Percentiles rank a stretch among this genome's conserved stretches.
These are phyloP conservation scores for Pseudogymnoascus verrucosus DNA, from an alignment of 2,329 filamentous ascomycete genomes.

Conservation along the genomic window DNA sequence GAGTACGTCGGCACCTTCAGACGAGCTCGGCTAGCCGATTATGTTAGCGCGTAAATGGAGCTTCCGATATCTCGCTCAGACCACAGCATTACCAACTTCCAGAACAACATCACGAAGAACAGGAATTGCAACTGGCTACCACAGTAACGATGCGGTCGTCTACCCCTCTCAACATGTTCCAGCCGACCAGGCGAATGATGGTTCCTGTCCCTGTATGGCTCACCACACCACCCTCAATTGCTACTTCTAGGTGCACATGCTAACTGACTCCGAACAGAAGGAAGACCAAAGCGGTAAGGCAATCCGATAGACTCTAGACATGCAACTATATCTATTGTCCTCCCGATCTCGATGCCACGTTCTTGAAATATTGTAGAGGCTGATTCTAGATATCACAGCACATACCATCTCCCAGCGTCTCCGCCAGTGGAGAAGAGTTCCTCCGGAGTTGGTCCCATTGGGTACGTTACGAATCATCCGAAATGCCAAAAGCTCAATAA, in stretches of 20 bases:
- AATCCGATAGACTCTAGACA: constrained; percentile 16
- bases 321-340: constrained; percentile 5
- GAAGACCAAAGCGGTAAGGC: constrained; percentile 59
- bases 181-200: constrained; percentile 58
- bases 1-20: constrained; percentile 17
- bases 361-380: not conserved
- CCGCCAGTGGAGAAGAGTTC: constrained; percentile 80
- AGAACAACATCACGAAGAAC: constrained; percentile 10
- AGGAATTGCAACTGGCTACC: constrained; percentile 11
- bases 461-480: constrained; percentile 50
- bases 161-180: constrained; percentile 58
- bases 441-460: constrained; percentile 88
- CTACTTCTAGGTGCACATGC: constrained; percentile 12
- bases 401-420: constrained; percentile 96
- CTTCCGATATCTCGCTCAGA: constrained; percentile 14
- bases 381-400: constrained; percentile 45
- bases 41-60: constrained; percentile 27
- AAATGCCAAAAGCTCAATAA: constrained; percentile 18
- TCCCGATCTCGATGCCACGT: not conserved
- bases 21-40: constrained; percentile 24
- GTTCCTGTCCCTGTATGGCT: constrained; percentile 63
- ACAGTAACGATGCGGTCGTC: constrained; percentile 37
- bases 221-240: constrained; percentile 29
- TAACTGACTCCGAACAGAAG: constrained; percentile 36
- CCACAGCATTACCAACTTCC: constrained; percentile 14